Percentiles rank a stretch among this genome's conserved stretches.
These are phyloP conservation scores for Lecanicillium sp. DNA, from an alignment of 2,329 filamentous ascomycete species.

Conservation along the genomic window DNA sequence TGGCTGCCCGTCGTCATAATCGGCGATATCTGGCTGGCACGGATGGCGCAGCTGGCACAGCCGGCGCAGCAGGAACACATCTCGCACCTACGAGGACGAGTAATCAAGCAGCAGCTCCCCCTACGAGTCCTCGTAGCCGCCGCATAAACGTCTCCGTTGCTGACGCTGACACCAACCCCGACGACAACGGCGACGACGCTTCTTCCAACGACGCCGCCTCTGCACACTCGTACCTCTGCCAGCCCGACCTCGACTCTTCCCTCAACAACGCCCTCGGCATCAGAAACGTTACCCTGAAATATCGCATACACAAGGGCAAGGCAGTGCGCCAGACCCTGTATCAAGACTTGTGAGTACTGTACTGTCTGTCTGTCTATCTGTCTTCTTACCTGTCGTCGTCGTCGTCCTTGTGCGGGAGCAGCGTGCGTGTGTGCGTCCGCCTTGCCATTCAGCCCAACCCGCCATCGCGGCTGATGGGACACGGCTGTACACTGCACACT, in stretches of 20 bases:
- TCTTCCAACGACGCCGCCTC: background rate
- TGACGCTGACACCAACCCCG: background rate
- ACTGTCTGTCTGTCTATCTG: background rate
- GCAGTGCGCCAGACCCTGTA: slow-evolving; percentile 19
- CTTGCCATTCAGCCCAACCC: background rate
- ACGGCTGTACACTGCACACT: too few relatives aligned
- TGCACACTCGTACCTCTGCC: slow-evolving; percentile 2
- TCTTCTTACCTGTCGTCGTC: background rate
- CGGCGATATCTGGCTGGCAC: too few relatives aligned
- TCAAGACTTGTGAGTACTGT: slow-evolving; percentile 10
- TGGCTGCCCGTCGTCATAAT: background rate
- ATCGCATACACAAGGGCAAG: slow-evolving; percentile 24
- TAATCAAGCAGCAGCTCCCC: background rate
- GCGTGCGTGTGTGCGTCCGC: background rate
- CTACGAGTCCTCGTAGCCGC: too few relatives aligned
- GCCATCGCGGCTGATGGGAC: too few relatives aligned
- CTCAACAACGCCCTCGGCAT: slow-evolving; percentile 22
- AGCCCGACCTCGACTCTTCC: slow-evolving; percentile 16
- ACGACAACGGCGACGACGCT: background rate
- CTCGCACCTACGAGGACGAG: background rate
- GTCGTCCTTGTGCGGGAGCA: too few relatives aligned
- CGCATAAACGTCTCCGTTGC: too few relatives aligned
- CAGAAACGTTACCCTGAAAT: slow-evolving; percentile 18
- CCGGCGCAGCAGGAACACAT: background rate
- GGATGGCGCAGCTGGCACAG: background rate